Percentiles rank a stretch among this genome's conserved stretches.
Evolutionary conservation across 176 grass and related monocot species (phyloP).

Genomic region (Coix lacrymajobi): DNA sequence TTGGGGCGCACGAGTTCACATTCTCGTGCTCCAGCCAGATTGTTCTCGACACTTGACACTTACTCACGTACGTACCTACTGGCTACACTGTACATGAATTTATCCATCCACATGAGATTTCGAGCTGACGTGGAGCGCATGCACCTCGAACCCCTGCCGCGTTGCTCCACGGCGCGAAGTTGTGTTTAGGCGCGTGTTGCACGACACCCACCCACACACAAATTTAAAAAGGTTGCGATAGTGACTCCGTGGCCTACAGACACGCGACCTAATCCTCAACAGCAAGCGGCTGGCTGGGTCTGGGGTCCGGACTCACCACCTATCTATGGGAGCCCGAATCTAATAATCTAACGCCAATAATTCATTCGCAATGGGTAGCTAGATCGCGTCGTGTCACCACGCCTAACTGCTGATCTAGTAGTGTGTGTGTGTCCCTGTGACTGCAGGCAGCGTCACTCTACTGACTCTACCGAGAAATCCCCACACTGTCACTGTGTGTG

Average conservation of each 20-base stretch:
- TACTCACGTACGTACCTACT: too few species aligned
- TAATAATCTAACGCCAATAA: not conserved
- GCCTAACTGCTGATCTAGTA: not conserved
- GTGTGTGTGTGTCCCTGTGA: not conserved
- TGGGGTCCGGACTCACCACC: not conserved
- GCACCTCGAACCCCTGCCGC: not conserved
- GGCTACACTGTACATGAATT: not conserved
- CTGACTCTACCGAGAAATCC: not conserved
- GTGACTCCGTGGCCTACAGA: not conserved
- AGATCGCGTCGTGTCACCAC: not conserved
- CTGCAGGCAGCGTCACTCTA: not conserved
- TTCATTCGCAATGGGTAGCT: not conserved
- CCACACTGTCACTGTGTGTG: not conserved
- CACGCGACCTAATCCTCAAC: not conserved
- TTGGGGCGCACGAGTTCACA: not conserved
- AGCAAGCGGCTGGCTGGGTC: not conserved
- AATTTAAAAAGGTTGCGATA: not conserved
- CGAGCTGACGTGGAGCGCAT: not conserved
- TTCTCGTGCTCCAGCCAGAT: not conserved
- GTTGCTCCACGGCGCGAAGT: too few species aligned
- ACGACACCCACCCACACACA: not conserved
- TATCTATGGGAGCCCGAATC: not conserved
- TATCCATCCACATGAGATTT: too few species aligned
- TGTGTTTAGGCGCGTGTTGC: not conserved
- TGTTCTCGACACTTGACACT: not conserved